These are phyloP conservation scores for Thalia dealbata DNA, from an alignment of 176 grass and related monocot species.

Conservation along the genomic window DNA sequence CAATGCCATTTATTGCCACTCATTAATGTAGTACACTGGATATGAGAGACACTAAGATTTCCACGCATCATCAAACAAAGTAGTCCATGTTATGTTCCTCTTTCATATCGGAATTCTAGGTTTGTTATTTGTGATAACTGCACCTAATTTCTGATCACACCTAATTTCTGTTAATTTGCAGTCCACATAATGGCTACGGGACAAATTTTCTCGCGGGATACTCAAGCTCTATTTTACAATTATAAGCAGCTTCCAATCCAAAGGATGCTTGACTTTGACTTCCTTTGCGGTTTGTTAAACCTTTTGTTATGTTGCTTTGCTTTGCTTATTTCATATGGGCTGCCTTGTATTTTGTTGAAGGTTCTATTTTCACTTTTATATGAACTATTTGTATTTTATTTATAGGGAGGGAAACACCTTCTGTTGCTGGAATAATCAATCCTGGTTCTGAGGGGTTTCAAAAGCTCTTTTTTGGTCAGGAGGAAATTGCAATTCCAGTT, in stretches of 20 bases:
- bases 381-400: not conserved
- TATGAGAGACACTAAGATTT: not conserved
- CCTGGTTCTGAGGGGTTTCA: conserved; percentile 98
- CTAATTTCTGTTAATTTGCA: conserved; percentile 23
- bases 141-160: no score
- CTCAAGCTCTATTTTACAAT: conserved; percentile 95
- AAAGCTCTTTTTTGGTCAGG: conserved; percentile 99
- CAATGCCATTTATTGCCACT: not conserved
- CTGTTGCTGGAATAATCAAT: conserved; percentile 98
- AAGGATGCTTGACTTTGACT: conserved; percentile 99
- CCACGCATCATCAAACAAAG: not conserved
- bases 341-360: not conserved
- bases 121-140: not conserved
- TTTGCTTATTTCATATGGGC: conserved; percentile 4
- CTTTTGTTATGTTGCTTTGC: not conserved
- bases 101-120: not conserved
- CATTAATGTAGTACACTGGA: not conserved
- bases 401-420: conserved; percentile 89
- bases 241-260: conserved; percentile 99
- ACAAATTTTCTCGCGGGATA: conserved; percentile 84
- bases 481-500: conserved; percentile 99
- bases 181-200: conserved; percentile 77
- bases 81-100: not conserved
- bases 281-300: conserved; percentile 68
- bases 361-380: conserved; percentile 6